These are phyloP conservation scores for Xylaria sp. DNA, from an alignment of 2,329 filamentous ascomycete species.

Conservation along the genomic window DNA sequence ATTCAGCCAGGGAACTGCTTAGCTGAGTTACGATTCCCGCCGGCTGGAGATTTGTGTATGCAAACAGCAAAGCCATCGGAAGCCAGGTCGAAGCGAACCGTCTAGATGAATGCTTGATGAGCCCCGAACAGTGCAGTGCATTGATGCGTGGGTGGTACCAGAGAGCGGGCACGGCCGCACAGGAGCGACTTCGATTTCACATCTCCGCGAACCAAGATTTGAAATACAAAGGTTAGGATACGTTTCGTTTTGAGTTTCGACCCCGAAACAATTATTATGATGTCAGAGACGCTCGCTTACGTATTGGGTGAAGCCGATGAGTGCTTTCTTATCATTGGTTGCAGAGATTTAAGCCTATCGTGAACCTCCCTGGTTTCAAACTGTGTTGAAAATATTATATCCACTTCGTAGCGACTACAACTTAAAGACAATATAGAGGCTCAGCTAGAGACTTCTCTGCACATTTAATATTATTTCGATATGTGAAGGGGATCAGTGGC, in stretches of 20 bases:
- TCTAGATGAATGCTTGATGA: neutral
- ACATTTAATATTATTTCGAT: neutral
- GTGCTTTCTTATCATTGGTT: conserved; percentile 19
- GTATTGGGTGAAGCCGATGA: conserved; percentile 3
- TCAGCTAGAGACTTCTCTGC: neutral
- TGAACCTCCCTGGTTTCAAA: neutral
- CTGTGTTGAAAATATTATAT: neutral
- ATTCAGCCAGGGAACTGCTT: conserved; percentile 6
- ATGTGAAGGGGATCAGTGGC: neutral
- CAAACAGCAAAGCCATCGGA: conserved; percentile 5
- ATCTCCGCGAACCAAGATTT: conserved; percentile 3
- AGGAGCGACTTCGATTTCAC: conserved; percentile 7
- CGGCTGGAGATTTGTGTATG: conserved; percentile 17
- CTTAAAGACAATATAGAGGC: neutral
- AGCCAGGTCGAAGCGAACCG: conserved; percentile 9
- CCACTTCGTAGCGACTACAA: neutral
- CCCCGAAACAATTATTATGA: conserved; percentile 16
- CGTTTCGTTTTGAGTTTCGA: conserved; percentile 5
- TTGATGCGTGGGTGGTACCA: conserved; percentile 18
- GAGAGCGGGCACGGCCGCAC: conserved; percentile 14
- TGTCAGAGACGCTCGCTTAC: conserved; percentile 22
- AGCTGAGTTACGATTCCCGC: conserved; percentile 6
- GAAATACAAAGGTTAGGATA: conserved; percentile 12
- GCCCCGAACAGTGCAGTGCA: conserved; percentile 16
- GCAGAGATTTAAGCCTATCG: neutral